Conservation (phyloP, 225 moss, liverwort and hornwort genomes). For the Climacium dendroides region DNA sequence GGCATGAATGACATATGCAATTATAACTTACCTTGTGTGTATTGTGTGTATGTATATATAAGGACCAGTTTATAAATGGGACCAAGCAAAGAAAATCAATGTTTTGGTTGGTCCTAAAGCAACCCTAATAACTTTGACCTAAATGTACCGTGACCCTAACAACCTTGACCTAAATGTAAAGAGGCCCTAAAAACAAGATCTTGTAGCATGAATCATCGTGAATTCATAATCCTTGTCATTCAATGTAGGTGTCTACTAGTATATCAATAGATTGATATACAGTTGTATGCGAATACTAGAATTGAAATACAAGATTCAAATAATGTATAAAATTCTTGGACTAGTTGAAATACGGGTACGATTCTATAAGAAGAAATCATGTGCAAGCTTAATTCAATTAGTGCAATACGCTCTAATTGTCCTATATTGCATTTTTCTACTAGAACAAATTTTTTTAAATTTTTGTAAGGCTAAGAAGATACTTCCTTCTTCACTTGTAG, state of each 20-base stretch:
- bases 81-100: background rate
- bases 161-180: background rate
- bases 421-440: no score
- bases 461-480: no score
- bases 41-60: no score
- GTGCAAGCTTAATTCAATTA: background rate
- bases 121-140: background rate
- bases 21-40: background rate
- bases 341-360: background rate
- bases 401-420: background rate
- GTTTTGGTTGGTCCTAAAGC: background rate
- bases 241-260: background rate
- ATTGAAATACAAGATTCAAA: background rate
- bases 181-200: background rate
- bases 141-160: no score
- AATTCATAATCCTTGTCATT: background rate
- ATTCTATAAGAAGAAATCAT: background rate
- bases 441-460: no score
- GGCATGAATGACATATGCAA: background rate
- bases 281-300: background rate
- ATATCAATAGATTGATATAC: background rate
- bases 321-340: background rate
- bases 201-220: background rate
- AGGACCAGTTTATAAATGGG: no score
- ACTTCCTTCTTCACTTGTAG: background rate